Conservation (phyloP, 176 grass and related monocot genomes). For the Oropetium thomaeum region DNA sequence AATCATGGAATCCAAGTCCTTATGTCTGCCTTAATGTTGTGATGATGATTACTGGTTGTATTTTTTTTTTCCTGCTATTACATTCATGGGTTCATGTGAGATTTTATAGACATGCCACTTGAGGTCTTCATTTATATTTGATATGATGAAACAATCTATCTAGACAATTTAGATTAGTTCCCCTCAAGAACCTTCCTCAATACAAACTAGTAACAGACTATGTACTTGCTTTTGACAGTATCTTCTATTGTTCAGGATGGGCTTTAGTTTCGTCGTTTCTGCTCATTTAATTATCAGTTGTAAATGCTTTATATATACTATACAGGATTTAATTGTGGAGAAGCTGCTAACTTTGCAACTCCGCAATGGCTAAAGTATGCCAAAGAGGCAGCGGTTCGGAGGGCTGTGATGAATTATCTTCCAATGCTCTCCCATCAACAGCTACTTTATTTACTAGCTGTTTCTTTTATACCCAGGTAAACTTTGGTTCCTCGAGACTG, state of each 20-base stretch:
- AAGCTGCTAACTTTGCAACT: constrained; percentile 98
- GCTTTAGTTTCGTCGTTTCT: background rate
- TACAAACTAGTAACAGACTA: background rate
- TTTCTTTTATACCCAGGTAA: constrained; percentile 96
- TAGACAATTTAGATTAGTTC: background rate
- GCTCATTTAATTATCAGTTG: background rate
- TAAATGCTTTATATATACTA: constrained; percentile 29
- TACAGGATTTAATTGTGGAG: constrained; percentile 95
- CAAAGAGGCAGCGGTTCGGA: constrained; percentile 89
- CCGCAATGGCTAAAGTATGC: constrained; percentile 94
- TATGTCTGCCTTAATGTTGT: background rate
- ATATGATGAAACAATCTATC: background rate
- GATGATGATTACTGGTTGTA: constrained; percentile 1
- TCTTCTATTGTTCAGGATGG: background rate
- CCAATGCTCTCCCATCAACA: constrained; percentile 99
- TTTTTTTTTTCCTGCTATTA: background rate
- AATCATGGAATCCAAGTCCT: background rate
- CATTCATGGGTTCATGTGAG: background rate
- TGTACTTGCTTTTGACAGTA: background rate
- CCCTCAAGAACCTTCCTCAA: background rate
- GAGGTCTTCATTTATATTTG: constrained; percentile 5
- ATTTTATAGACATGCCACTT: background rate
- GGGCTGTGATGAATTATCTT: constrained; percentile 97
- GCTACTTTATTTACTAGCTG: constrained; percentile 84
- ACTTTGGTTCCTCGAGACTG: background rate